Conservation (phyloP, 495 filamentous ascomycete genomes). For the Neurospora intermedia region DNA sequence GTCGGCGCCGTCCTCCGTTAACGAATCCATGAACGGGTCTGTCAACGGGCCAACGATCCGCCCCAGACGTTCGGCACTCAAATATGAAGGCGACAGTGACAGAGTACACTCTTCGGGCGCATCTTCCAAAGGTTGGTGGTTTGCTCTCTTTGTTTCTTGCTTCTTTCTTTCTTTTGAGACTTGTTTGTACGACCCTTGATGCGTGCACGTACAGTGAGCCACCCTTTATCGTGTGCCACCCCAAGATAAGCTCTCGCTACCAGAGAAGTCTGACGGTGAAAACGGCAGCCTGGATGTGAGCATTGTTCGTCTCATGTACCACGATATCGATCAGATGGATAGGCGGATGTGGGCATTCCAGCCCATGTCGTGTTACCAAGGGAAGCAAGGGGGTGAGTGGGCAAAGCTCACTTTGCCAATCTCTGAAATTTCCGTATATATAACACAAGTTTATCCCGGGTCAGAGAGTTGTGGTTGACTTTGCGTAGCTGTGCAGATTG, state of each 20-base stretch:
- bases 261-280: neutral
- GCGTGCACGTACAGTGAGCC: neutral
- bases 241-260: neutral
- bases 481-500: conserved; percentile 36
- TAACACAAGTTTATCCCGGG: neutral
- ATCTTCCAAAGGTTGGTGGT: conserved; percentile 30
- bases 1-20: conserved; percentile 16
- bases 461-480: conserved; percentile 8
- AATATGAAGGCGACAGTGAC: conserved; percentile 30
- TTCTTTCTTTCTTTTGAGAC: neutral
- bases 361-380: neutral
- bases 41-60: conserved; percentile 4
- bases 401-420: neutral
- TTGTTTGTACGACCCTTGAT: neutral
- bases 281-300: neutral
- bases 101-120: conserved; percentile 23
- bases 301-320: neutral
- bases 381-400: conserved; percentile 3
- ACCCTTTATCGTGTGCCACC: neutral
- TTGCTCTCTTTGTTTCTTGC: neutral
- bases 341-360: neutral
- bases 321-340: neutral
- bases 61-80: conserved; percentile 34
- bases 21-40: neutral
- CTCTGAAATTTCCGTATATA: neutral